phyloP scores from a whole-genome alignment of 2,329 filamentous ascomycete species.

The Westerdykella sp. region DNA sequence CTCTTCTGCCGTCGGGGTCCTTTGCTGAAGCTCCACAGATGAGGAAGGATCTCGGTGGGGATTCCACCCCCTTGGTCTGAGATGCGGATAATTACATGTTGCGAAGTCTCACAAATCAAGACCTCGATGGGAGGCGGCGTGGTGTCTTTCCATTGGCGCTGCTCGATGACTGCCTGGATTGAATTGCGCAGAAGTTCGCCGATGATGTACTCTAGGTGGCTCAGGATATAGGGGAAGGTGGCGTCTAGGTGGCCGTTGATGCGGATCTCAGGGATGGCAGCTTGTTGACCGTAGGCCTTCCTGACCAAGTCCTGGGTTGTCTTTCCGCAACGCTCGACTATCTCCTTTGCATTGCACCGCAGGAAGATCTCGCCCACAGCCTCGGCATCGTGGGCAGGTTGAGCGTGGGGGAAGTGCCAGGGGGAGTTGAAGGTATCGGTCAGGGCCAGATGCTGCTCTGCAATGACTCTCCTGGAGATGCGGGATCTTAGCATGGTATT shows the following conservation, averaged over 20 bases:
- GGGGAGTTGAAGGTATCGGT: constrained; percentile 90
- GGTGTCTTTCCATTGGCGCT: constrained; percentile 45
- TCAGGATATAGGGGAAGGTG: constrained; percentile 93
- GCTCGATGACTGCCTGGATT: constrained; percentile 84
- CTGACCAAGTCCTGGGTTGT: constrained; percentile 69
- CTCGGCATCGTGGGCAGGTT: constrained; percentile 59
- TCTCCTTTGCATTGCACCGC: constrained; percentile 82
- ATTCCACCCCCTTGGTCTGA: constrained; percentile 95
- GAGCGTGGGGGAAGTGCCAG: constrained; percentile 79
- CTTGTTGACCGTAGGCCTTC: constrained; percentile 65
- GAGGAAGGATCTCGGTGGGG: constrained; percentile 73
- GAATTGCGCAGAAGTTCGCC: constrained; percentile 93
- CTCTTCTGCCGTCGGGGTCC: constrained; percentile 71
- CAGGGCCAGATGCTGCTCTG: constrained; percentile 90
- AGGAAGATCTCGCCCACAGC: constrained; percentile 95
- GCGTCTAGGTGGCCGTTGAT: constrained; percentile 81
- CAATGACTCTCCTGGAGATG: constrained; percentile 92
- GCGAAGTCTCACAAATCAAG: constrained; percentile 84
- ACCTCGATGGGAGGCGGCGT: constrained; percentile 81
- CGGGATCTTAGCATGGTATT: constrained; percentile 85
- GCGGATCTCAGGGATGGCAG: constrained; percentile 70
- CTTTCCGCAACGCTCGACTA: constrained; percentile 74
- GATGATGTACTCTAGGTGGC: constrained; percentile 93
- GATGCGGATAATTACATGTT: constrained; percentile 93
- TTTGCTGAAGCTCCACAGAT: constrained; percentile 96